phyloP scores from a whole-genome alignment of 2,329 filamentous ascomycete genomes.

The Fusarium illudens region DNA sequence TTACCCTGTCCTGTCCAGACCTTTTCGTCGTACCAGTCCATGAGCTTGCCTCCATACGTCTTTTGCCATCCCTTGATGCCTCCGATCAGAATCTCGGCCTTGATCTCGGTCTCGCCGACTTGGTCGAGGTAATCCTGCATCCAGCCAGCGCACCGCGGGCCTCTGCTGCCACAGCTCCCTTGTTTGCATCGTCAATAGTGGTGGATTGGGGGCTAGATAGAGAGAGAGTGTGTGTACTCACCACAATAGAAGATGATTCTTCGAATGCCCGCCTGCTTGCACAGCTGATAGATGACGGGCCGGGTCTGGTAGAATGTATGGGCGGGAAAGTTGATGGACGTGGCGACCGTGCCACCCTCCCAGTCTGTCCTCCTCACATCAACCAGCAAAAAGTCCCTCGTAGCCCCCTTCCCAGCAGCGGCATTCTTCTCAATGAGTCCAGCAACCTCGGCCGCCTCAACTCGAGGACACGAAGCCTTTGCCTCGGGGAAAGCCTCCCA shows the following conservation, averaged over 20 bases:
- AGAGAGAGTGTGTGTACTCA: constrained; percentile 45
- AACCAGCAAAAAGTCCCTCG: constrained; percentile 56
- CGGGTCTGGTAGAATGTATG: constrained; percentile 63
- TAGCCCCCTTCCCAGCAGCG: constrained; percentile 39
- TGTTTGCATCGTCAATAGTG: neutral
- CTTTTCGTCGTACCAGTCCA: constrained; percentile 61
- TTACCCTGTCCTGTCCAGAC: constrained; percentile 45
- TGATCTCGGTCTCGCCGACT: constrained; percentile 53
- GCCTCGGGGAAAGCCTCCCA: constrained; percentile 55
- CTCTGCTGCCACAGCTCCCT: constrained; percentile 62
- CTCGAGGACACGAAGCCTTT: constrained; percentile 47
- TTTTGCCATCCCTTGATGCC: constrained; percentile 66
- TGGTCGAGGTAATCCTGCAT: constrained; percentile 64
- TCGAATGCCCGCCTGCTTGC: constrained; percentile 58
- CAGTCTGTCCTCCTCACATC: constrained; percentile 64
- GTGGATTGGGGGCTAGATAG: neutral
- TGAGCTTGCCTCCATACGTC: constrained; percentile 55
- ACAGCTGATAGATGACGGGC: constrained; percentile 57
- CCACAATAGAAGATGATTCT: constrained; percentile 66
- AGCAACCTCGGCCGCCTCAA: constrained; percentile 53
- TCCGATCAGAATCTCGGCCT: constrained; percentile 58
- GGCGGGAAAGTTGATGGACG: constrained; percentile 66
- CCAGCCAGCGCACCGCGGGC: constrained; percentile 63
- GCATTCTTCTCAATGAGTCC: constrained; percentile 51
- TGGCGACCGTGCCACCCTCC: constrained; percentile 67